A percentile compares a stretch with the other conserved stretches of the same genome.
Evolutionary conservation across 805 yeast genomes (phyloP).

Genomic region (Candida hispaniensis): DNA sequence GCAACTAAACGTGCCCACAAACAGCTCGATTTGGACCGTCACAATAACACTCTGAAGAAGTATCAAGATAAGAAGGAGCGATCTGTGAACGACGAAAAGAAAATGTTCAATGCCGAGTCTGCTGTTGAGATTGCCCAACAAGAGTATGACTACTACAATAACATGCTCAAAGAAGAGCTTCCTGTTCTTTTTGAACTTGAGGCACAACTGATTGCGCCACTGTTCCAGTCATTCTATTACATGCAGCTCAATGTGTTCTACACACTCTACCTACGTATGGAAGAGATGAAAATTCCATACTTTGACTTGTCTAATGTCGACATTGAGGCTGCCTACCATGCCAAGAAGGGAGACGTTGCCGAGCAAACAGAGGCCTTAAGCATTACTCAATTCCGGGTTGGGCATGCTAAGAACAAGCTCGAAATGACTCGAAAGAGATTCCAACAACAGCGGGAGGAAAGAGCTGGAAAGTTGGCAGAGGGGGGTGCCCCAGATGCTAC

Average conservation of each 20-base stretch:
- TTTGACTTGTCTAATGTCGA: slow-evolving; percentile 66
- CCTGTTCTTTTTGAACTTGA: slow-evolving; percentile 83
- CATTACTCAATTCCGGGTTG: slow-evolving; percentile 81
- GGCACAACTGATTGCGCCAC: slow-evolving; percentile 83
- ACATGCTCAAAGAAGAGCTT: slow-evolving; percentile 81
- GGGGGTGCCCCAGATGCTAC: too few species aligned
- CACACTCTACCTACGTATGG: slow-evolving; percentile 82
- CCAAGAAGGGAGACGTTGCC: slow-evolving; percentile 83
- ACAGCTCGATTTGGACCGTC: slow-evolving; percentile 87
- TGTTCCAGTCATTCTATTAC: slow-evolving; percentile 87
- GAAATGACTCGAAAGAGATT: slow-evolving; percentile 74
- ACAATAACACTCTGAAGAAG: slow-evolving; percentile 55
- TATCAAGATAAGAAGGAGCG: slow-evolving; percentile 74
- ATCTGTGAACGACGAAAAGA: slow-evolving; percentile 84
- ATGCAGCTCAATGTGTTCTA: slow-evolving; percentile 97
- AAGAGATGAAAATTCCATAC: slow-evolving; percentile 93
- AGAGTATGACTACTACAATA: slow-evolving; percentile 92
- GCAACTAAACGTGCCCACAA: slow-evolving; percentile 92
- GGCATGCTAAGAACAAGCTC: slow-evolving; percentile 74
- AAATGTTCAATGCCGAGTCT: slow-evolving; percentile 76
- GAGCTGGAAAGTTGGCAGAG: slow-evolving; percentile 2
- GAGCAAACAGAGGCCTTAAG: slow-evolving; percentile 82
- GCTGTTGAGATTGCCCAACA: slow-evolving; percentile 85
- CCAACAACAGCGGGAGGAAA: slow-evolving; percentile 20
- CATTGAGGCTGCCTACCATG: slow-evolving; percentile 64